Base-by-base conservation (phyloP, 2,329 filamentous ascomycete genomes). In the Chalaropsis ovoidea region DNA sequence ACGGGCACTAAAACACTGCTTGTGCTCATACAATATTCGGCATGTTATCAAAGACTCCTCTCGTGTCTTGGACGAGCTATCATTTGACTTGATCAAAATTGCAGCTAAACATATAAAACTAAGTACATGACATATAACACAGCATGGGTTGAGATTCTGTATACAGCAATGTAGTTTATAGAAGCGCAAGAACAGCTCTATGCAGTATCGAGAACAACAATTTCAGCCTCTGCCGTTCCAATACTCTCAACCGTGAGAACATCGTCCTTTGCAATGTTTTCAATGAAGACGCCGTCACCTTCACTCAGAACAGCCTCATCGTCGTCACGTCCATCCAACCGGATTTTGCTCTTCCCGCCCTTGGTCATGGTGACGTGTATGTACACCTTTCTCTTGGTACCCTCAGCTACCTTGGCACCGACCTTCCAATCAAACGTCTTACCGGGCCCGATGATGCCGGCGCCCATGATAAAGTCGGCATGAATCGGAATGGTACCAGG, bases 341-440 rank as follows among this genome's bases (percentile, higher is more conserved):
- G 81, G 67, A 95, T 83, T 78, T 84, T 89, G 45, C 88, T 82
- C 70, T 85, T 88, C 27, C 88, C 88, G 49, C 80, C 80, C 77
- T 89, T 87, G 77, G 86, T 86, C 88, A 92, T 93, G 19, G 90
- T 82, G 65, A 95, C 69, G 74, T 95, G 90, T 43, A 94, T 76
- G 74, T 86, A 95, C 1, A 95, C 82, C 77, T 94, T 92, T 71
- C 85, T 81, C 71, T 84, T 81, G 31, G 75, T 79, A 68, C 75
- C 76, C 70, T 79, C 72, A 0, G 79, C 80, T 13, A 76, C 79
- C 63, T 78, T 78, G 60, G 74, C 85, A 11, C 91, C 90, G 22
- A 93, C 77, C 8, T 79, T 83, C 82, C 91, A 94, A 70, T 82
- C 81, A 67, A 93, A 92, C 52, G 76, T 80, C 71, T 79, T 79